Base-by-base conservation (phyloP, 106 monocot species). In the Platanthera guangdongensis region DNA sequence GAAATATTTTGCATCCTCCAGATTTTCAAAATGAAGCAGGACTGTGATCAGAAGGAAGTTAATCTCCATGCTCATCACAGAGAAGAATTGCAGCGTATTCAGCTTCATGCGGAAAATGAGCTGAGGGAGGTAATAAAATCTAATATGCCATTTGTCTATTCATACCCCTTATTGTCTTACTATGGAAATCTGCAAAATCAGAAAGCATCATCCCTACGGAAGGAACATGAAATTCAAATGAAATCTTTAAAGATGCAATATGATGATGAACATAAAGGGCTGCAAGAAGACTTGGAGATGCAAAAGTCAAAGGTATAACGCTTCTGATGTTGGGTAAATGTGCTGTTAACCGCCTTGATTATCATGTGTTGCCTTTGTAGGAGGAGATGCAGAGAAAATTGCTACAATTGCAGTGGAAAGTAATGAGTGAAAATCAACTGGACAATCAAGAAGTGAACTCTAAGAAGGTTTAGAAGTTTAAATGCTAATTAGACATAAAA, bases 341-440 rank as follows among this genome's bases (percentile, higher is more conserved):
- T 50, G 4, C 18, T 74, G 12, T 50, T 75, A 9, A 8, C n/a
- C 19, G 6, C 50, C 46, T 4, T 22, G 14, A 75, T 19, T 55
- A 47, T 64, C 7, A 68, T 68, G 6, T 74, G 52, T 8, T 87
- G 22, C 51, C 51, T 78, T 72, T 81, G 49, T 79, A 99, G 99
- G 99, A 99, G 70, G 94, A 92, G 72, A 94, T 90, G 74, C 94
- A 99, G 81, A 83, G 88, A 80, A 85, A 85, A 77, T 75, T 94
- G 30, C 79, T 99, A 71, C 92, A 99, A 72, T 79, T 99, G 72
- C 94, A 99, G 79, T 94, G 91, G 99, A 99, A 90, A 90, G 94
- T 94, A 72, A 97, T 97, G 86, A 76, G 87, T 75, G 94, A 94
- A 80, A 94, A 85, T 78, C 94, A 99, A 85, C 99, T 94, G 77